Evolutionary conservation across 148 eudicot genomes (phyloP).

Genomic region (Talinum fruticosum): DNA sequence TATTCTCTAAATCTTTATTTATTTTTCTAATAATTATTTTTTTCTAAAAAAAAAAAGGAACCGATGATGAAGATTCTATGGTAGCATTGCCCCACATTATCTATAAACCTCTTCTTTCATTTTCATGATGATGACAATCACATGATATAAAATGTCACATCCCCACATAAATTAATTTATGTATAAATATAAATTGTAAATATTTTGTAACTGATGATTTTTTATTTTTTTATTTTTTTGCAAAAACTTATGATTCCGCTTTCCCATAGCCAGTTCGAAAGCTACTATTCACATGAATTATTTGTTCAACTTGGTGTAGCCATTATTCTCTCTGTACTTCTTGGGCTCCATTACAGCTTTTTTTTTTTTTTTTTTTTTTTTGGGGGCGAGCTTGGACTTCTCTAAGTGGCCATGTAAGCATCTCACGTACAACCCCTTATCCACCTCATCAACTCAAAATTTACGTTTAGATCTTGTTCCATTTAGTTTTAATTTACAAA

Average conservation of each 20-base stretch:
- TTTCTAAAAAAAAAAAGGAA: not conserved
- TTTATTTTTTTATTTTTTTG: not conserved
- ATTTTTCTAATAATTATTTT: too few species aligned
- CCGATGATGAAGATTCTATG: not conserved
- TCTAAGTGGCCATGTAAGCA: not conserved
- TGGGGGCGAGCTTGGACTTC: not conserved
- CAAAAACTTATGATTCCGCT: not conserved
- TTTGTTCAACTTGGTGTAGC: constrained; percentile 5
- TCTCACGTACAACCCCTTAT: not conserved
- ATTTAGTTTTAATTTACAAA: too few species aligned
- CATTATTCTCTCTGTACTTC: not conserved
- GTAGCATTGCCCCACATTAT: not conserved
- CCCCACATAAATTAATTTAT: not conserved
- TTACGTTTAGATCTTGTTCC: too few species aligned
- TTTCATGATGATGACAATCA: constrained; percentile 33
- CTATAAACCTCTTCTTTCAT: constrained; percentile 5
- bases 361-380: too few species aligned
- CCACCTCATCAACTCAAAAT: too few species aligned
- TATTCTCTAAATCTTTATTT: too few species aligned
- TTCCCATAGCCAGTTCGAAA: not conserved
- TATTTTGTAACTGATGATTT: not conserved
- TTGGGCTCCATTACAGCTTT: not conserved
- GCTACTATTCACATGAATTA: constrained; percentile 9
- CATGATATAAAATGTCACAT: constrained; percentile 14
- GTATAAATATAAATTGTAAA: too few species aligned